Percentiles rank a stretch among this genome's conserved stretches.
These are phyloP conservation scores for Waltiozyma sp. DNA, from an alignment of 1,139 yeast genomes.

Conservation along the genomic window DNA sequence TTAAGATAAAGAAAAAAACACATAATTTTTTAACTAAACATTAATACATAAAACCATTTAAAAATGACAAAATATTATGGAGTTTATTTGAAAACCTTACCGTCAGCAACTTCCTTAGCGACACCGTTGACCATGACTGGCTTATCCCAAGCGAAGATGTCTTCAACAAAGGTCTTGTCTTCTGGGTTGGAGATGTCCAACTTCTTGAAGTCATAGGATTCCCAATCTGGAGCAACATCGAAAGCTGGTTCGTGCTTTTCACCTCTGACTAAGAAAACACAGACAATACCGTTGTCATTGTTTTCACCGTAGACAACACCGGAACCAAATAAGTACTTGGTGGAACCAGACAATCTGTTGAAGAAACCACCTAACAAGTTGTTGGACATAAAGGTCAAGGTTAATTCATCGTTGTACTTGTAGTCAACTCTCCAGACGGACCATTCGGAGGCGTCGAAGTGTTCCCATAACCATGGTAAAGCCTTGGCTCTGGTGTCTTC, in stretches of 20 bases:
- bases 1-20: too few species aligned
- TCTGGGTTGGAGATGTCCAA: slow-evolving; percentile 58
- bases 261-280: slow-evolving; percentile 93
- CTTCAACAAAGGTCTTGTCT: slow-evolving; percentile 58
- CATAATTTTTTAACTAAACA: not conserved
- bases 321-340: slow-evolving; percentile 90
- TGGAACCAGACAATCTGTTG: slow-evolving; percentile 85
- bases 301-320: slow-evolving; percentile 95
- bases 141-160: slow-evolving; percentile 83
- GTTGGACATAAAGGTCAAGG: slow-evolving; percentile 96
- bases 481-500: slow-evolving; percentile 94
- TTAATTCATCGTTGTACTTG: slow-evolving; percentile 97
- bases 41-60: not conserved
- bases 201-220: slow-evolving; percentile 61
- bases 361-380: slow-evolving; percentile 98
- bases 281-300: slow-evolving; percentile 96
- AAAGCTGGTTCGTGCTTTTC: slow-evolving; percentile 86
- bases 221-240: slow-evolving; percentile 99
- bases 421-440: slow-evolving; percentile 92
- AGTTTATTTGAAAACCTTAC: slow-evolving; percentile 67
- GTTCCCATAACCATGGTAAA: slow-evolving; percentile 97
- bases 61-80: not conserved
- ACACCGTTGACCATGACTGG: slow-evolving; percentile 59
- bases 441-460: slow-evolving; percentile 88
- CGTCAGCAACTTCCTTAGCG: slow-evolving; percentile 62